phyloP scores from a whole-genome alignment of 495 filamentous ascomycete genomes.

The Hypoxylon fuscum region DNA sequence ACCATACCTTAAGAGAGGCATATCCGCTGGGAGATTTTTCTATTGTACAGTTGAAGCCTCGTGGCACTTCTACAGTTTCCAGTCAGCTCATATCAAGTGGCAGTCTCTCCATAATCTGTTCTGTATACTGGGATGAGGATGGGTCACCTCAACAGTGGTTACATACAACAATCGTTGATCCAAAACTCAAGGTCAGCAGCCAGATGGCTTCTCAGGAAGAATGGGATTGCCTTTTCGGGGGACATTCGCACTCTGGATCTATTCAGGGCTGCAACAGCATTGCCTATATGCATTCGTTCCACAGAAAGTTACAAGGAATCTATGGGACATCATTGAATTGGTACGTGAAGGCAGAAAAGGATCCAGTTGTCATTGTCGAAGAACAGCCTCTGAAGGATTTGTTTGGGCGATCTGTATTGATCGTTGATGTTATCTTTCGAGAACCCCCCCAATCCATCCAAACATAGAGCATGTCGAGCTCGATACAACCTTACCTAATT shows the following conservation, averaged over 20 bases:
- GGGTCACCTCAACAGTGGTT: not conserved
- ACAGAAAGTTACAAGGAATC: not conserved
- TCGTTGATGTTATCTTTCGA: slow-evolving; percentile 11
- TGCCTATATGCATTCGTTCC: slow-evolving; percentile 5
- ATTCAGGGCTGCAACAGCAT: slow-evolving; percentile 6
- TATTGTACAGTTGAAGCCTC: not conserved
- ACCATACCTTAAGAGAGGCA: not conserved
- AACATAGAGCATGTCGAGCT: too few relatives aligned
- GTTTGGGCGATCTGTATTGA: not conserved
- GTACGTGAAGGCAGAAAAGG: not conserved
- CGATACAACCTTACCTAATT: too few relatives aligned
- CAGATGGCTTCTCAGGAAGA: slow-evolving; percentile 1
- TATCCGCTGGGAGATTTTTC: slow-evolving; percentile 14
- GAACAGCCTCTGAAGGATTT: not conserved
- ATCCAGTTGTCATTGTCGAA: not conserved
- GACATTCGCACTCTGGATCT: not conserved
- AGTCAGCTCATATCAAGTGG: slow-evolving; percentile 22
- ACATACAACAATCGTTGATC: slow-evolving; percentile 11
- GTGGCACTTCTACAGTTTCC: not conserved
- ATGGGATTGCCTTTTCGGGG: slow-evolving; percentile 16
- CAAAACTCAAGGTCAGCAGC: not conserved
- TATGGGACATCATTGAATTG: not conserved
- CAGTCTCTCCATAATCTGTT: slow-evolving; percentile 1
- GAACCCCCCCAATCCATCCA: not conserved
- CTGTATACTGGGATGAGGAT: slow-evolving; percentile 16